Conservation (phyloP, 2,329 filamentous ascomycete genomes). For the Fusarium beomiforme region DNA sequence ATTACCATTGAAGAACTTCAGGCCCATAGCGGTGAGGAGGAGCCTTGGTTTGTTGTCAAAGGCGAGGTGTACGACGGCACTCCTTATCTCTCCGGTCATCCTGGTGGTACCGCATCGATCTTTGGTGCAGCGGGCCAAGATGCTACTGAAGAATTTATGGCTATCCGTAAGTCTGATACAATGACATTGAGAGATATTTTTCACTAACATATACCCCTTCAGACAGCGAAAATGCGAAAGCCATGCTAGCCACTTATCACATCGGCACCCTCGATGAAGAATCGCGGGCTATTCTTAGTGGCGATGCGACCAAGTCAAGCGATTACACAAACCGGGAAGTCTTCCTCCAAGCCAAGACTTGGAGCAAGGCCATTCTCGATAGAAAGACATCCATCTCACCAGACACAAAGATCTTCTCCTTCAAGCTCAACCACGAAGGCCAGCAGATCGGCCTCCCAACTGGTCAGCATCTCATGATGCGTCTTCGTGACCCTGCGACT, state of each 20-base stretch:
- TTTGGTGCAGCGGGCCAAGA: constrained; percentile 84
- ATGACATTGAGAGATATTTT: background rate
- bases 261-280: constrained; percentile 78
- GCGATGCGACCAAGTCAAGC: constrained; percentile 47
- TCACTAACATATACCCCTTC: constrained; percentile 39
- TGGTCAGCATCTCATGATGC: constrained; percentile 89
- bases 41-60: constrained; percentile 89
- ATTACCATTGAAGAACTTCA: constrained; percentile 79
- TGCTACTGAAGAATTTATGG: constrained; percentile 87
- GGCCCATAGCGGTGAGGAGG: constrained; percentile 69
- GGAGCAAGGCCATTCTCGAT: constrained; percentile 78
- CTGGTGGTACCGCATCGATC: constrained; percentile 88
- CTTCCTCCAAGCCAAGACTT: constrained; percentile 78
- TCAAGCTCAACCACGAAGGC: constrained; percentile 75
- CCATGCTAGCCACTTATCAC: constrained; percentile 88
- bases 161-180: constrained; percentile 75
- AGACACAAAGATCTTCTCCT: constrained; percentile 85
- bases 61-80: constrained; percentile 92
- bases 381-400: constrained; percentile 75
- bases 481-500: constrained; percentile 76
- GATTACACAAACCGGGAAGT: constrained; percentile 58
- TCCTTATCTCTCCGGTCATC: constrained; percentile 81
- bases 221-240: constrained; percentile 93
- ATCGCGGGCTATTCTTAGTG: constrained; percentile 64
- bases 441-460: constrained; percentile 81